Percentiles rank a stretch among this genome's conserved stretches.
Conservation (phyloP, 1,139 yeast genomes). For the Arxiozyma slooffiae region DNA sequence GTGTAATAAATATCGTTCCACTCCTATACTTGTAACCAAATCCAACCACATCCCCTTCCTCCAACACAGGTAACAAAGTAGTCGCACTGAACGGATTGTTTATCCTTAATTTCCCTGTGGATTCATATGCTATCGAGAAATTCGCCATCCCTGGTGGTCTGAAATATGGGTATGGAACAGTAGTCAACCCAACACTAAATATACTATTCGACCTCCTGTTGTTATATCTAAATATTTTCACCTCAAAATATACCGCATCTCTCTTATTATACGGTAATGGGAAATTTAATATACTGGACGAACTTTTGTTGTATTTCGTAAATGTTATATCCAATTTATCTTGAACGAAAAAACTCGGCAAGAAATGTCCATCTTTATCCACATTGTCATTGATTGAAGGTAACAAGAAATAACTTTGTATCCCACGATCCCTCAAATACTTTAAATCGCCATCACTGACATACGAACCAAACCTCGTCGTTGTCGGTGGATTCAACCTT, state of each 20-base stretch:
- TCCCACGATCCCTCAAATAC: conserved; percentile 41
- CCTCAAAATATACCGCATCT: conserved; percentile 64
- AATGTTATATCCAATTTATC: conserved; percentile 58
- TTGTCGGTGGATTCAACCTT: conserved; percentile 33
- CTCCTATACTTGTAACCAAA: conserved; percentile 74
- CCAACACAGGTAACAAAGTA: conserved; percentile 61
- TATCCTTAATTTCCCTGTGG: conserved; percentile 70
- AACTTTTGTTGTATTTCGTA: conserved; percentile 30
- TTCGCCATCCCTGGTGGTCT: conserved; percentile 76
- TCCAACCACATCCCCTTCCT: conserved; percentile 86
- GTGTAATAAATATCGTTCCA: conserved; percentile 80
- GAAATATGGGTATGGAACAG: conserved; percentile 85
- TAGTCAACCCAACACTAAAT: conserved; percentile 67
- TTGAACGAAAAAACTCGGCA: conserved; percentile 40
- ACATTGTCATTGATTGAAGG: conserved; percentile 34
- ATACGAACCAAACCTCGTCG: conserved; percentile 35
- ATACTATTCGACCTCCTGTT: conserved; percentile 31
- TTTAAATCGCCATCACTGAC: conserved; percentile 32
- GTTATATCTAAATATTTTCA: conserved; percentile 47
- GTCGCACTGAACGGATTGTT: conserved; percentile 74
- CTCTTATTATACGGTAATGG: conserved; percentile 55
- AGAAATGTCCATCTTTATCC: conserved; percentile 30
- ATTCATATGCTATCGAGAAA: conserved; percentile 79
- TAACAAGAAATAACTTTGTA: conserved; percentile 37
- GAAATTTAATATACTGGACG: conserved; percentile 46